Evolutionary conservation across 306 rosid genomes (phyloP), one percentile per base, ranked within the genome.

Genomic region (Sphenostylis stenocarpa): DNA sequence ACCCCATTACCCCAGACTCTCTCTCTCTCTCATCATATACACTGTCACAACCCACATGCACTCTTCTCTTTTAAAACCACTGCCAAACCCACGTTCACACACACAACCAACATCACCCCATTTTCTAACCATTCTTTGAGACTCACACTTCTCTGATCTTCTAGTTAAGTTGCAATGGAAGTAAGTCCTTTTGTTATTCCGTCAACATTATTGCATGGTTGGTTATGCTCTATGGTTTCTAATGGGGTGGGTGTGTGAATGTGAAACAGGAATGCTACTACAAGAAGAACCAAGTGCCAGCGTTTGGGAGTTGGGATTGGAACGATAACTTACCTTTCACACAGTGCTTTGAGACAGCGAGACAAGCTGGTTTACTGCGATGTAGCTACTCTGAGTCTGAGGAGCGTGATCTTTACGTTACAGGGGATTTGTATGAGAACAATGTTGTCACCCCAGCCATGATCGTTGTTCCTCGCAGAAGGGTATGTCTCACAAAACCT

Each of bases 301-400:
- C 89, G 7, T 95, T 95, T 84, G 98, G 98, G 43, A 90, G 96
- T 86, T 95, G 97, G 98, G 93, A 95, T 67, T 94, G 96, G 96
- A 92, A 94, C 53, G 92, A 87, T 12, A 87, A 87, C 52, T 78
- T 95, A 6, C 96, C 93, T 6, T 95, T 90, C 83, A 89, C 97
- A 0, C 86, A 92, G 84, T 95, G 98, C 79, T 95, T 95, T 51
- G 98, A 95, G 66, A 76, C 98, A 5, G 92, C 97, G 0, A 87
- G 89, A 47, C 87, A 88, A 52, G 88, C 86, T 51, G 91, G 88
- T 36, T 61, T 87, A 57, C 48, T 88, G 15, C 86, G 81, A 33
- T 78, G 90, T 6, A 86, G 82, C 67, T 89, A 60, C 81, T 75
- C 93, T 15, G 89, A 86, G 14, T 84, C 85, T 12, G 90, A 86